Percentiles rank a stretch among this genome's conserved stretches.
Conservation (phyloP, 2,329 filamentous ascomycete species). For the Cladophialophora chaetospira region DNA sequence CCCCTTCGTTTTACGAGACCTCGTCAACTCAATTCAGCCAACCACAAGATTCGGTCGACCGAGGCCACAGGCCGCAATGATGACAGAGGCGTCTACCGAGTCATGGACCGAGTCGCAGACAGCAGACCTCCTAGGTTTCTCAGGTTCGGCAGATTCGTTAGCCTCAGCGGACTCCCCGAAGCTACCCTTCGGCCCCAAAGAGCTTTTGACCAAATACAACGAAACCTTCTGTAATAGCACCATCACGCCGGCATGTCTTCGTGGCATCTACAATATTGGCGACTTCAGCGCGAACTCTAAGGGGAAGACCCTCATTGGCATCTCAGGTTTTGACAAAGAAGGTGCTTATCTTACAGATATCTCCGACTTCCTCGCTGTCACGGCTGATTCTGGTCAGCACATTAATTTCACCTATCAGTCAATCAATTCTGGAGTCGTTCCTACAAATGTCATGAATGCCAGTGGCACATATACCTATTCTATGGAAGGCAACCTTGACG, state of each 20-base stretch:
- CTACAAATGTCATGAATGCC: too few species aligned
- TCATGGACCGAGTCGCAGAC: too few species aligned
- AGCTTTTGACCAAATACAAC: constrained; percentile 23
- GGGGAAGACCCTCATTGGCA: constrained; percentile 45
- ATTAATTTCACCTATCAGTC: too few species aligned
- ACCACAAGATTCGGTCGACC: constrained; percentile 64
- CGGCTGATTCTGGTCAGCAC: constrained; percentile 55
- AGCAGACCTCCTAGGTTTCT: too few species aligned
- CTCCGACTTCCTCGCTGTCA: constrained; percentile 57
- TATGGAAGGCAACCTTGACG: constrained; percentile 54
- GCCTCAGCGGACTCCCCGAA: too few species aligned
- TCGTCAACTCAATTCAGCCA: constrained; percentile 66
- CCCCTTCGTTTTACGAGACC: constrained; percentile 55
- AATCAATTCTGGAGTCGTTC: constrained; percentile 62
- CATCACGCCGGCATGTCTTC: constrained; percentile 54
- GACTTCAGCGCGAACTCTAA: constrained; percentile 42
- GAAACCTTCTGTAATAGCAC: constrained; percentile 42
- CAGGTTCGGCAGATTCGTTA: too few species aligned
- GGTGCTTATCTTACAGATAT: constrained; percentile 59
- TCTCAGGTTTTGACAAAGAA: constrained; percentile 54
- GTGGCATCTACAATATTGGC: constrained; percentile 52
- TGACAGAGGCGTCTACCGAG: too few species aligned
- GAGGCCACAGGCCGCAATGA: constrained; percentile 45
- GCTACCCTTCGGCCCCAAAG: not conserved
- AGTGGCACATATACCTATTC: too few species aligned